Conservation (phyloP, 768 basidiomycete species). For the Rhizopogon rudus region DNA sequence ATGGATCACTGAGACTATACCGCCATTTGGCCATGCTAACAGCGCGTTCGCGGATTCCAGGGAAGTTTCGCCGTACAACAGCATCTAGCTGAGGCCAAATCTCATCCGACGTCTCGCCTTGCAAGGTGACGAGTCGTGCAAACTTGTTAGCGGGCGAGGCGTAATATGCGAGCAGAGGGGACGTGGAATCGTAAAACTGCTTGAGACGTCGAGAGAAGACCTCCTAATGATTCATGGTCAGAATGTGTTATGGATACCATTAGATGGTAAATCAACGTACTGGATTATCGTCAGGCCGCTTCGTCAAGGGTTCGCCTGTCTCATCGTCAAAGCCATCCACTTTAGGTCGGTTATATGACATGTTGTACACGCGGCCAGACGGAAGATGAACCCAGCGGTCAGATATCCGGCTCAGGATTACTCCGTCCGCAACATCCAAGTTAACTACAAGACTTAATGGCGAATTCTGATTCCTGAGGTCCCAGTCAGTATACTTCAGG, state of each 20-base stretch:
- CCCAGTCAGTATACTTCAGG: background rate
- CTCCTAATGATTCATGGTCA: conserved; percentile 42
- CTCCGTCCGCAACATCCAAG: conserved; percentile 82
- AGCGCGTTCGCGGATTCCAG: conserved; percentile 48
- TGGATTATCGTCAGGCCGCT: conserved; percentile 85
- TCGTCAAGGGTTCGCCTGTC: conserved; percentile 85
- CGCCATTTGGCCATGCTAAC: conserved; percentile 37
- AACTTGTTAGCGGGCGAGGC: conserved; percentile 30
- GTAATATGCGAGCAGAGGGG: conserved; percentile 78
- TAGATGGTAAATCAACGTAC: conserved; percentile 39
- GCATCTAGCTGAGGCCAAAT: conserved; percentile 84
- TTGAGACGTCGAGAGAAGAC: conserved; percentile 70
- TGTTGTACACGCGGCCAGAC: conserved; percentile 88
- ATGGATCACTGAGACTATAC: conserved; percentile 51
- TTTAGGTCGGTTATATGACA: conserved; percentile 81
- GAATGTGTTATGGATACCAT: background rate
- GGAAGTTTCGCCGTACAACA: conserved; percentile 53
- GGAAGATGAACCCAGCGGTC: conserved; percentile 88
- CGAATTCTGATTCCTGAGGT: conserved; percentile 48
- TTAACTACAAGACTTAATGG: conserved; percentile 81
- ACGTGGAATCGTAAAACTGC: conserved; percentile 75
- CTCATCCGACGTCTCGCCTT: conserved; percentile 77
- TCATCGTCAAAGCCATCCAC: conserved; percentile 77
- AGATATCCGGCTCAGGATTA: conserved; percentile 81
- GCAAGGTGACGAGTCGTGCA: conserved; percentile 49